Evolutionary conservation across 176 grass and related monocot genomes (phyloP), one percentile per base, ranked within the genome.

Genomic region (Zizania latifolia): DNA sequence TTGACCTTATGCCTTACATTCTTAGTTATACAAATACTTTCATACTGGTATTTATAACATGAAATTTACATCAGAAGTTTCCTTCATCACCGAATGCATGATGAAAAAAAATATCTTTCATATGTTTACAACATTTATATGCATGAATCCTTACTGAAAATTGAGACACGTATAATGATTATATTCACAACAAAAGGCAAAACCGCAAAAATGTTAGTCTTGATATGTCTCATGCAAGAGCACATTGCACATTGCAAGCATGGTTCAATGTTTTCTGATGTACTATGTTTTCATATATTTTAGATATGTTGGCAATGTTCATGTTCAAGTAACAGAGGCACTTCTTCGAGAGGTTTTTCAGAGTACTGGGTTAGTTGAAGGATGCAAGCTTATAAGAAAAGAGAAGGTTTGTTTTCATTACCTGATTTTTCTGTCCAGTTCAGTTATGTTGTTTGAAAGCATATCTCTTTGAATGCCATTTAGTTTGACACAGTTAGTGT

Each of bases 301-400:
- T 78, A 95, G 92, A 75, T 95, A 89, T 89, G 92, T 91, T 40
- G 92, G 92, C 51, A 95, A 95, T 89, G 74, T 91, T 82, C 92
- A 95, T 89, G 76, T 91, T 66, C 88, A 91, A 79, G 92, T 95
- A 28, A 91, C 88, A 16, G 92, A 95, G 50, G 76, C 83, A 43
- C 83, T 95, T 60, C 82, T 91, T 65, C 68, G 76, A 71, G 83
- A 89, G 73, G 72, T 86, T 78, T 95, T 95, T 59, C 80, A 95
- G 83, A 95, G 92, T 68, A 68, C 79, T 65, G 92, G 88, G 78
- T 81, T 40, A 23, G 86, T 95, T 67, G 92, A 95, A 76, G 88
- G 86, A 71, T 95, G 92, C 57, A 95, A 95, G 62, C 88, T 95
- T 73, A 95, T 91, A 77, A 88, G 92, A 79, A 95, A 95, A 86